Conservation (phyloP, 2,329 filamentous ascomycete genomes). For the Trichoderma koningii region DNA sequence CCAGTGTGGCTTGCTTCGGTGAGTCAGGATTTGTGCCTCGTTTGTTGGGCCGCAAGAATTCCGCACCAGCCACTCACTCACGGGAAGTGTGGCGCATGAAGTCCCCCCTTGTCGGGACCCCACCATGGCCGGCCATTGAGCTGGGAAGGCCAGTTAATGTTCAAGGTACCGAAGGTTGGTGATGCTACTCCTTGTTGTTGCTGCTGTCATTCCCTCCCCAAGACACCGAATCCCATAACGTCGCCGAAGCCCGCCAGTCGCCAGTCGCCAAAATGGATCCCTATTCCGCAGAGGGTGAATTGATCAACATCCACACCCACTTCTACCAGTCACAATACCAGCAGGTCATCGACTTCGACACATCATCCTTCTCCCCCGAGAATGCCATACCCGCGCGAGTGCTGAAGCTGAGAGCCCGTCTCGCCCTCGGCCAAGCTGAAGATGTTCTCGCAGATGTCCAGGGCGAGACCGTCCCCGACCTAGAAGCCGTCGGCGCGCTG, state of each 20-base stretch:
- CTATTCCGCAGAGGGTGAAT: slow-evolving; percentile 70
- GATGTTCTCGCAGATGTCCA: slow-evolving; percentile 71
- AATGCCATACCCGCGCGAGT: slow-evolving; percentile 77
- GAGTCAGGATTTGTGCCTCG: slow-evolving; percentile 32
- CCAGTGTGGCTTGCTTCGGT: slow-evolving; percentile 17
- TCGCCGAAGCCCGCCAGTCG: neutral
- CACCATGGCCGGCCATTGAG: slow-evolving; percentile 22
- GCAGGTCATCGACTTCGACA: slow-evolving; percentile 82
- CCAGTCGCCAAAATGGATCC: slow-evolving; percentile 60
- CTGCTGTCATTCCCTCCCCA: neutral
- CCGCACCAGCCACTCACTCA: neutral
- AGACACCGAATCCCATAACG: slow-evolving; percentile 27
- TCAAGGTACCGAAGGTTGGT: slow-evolving; percentile 4
- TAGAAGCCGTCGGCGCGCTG: slow-evolving; percentile 74
- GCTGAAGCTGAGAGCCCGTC: slow-evolving; percentile 77
- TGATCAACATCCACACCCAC: slow-evolving; percentile 70
- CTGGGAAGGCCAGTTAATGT: slow-evolving; percentile 25
- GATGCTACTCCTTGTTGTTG: slow-evolving; percentile 9
- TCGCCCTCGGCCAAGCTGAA: slow-evolving; percentile 77
- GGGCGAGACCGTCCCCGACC: slow-evolving; percentile 67
- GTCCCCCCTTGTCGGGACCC: slow-evolving; percentile 21
- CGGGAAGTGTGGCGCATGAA: slow-evolving; percentile 14
- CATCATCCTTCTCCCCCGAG: slow-evolving; percentile 72
- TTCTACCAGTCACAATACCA: slow-evolving; percentile 84
- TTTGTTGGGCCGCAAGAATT: slow-evolving; percentile 31